Evolutionary conservation across 345 rosid species (phyloP), one percentile per base, ranked within the genome.

Genomic region (Viola odorata): DNA sequence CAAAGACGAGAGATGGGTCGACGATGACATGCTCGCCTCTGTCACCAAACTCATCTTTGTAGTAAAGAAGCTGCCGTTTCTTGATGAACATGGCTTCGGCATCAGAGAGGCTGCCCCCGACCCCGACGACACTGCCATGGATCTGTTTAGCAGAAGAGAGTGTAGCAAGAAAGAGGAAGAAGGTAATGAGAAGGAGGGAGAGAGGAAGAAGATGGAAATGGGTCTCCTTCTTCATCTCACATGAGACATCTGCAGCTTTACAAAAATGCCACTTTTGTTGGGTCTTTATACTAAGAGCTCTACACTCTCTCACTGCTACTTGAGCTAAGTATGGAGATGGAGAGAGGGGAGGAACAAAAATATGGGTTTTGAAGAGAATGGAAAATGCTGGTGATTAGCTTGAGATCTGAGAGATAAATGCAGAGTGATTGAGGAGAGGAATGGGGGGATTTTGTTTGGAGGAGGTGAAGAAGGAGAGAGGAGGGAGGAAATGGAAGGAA

Each of bases 61-160:
- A 87, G 78, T 84, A 91, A 48, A 89, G 97, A 23, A 89, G 96
- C 80, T 92, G 98, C 6, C 97, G 90, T 50, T 80, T 85, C 71
- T 65, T 78, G 78, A 91, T 84, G 77, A 71, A 82, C 39, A 56
- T 55, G 52, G 84, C 89, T 55, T 91, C 87, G 5, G 76, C 80
- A 39, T 78, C 82, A 1, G 82, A 74, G 75, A 92, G 86, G 32
- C 32, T 1, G 32, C 64, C 64, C 23, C 82, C 96, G 71, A 75
- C 79, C 75, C 64, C 65, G 13, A 82, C 58, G 61, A 79, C 32
- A 23, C 32, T 23, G 32, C 32, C 32, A 23, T 23, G 32, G 32
- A 23, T 23, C 32, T 23, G 32, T 23, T 23, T 23, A 1, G 32
- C 32, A 23, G 32, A 23, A 23, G 32, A 23, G 32, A 23, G 32